Conservation (phyloP, 495 filamentous ascomycete genomes). For the Hypomontagnella monticulosa region DNA sequence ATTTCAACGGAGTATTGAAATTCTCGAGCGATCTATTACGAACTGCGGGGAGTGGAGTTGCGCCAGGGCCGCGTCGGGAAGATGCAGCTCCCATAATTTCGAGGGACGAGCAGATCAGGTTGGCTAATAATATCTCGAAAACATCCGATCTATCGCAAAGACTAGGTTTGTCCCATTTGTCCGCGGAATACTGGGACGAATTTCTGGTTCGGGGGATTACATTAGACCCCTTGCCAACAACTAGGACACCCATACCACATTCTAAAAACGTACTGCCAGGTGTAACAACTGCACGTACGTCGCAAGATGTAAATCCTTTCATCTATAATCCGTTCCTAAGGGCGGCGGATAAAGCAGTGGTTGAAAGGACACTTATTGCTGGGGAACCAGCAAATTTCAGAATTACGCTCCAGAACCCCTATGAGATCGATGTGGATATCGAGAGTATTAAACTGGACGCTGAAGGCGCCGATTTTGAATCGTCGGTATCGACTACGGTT, state of each 20-base stretch:
- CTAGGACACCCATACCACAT: slow-evolving; percentile 73
- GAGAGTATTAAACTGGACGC: slow-evolving; percentile 81
- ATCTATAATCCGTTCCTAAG: slow-evolving; percentile 91
- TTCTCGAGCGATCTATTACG: slow-evolving; percentile 86
- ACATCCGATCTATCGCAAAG: slow-evolving; percentile 79
- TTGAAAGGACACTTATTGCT: slow-evolving; percentile 76
- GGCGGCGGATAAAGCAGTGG: slow-evolving; percentile 61
- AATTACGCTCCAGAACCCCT: slow-evolving; percentile 90
- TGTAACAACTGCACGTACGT: slow-evolving; percentile 60
- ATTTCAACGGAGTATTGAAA: slow-evolving; percentile 85
- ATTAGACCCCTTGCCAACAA: slow-evolving; percentile 60
- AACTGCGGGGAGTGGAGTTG: slow-evolving; percentile 81
- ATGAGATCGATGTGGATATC: slow-evolving; percentile 89
- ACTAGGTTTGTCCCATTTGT: slow-evolving; percentile 72
- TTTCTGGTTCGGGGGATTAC: slow-evolving; percentile 88
- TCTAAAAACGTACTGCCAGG: slow-evolving; percentile 75
- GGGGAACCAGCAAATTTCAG: slow-evolving; percentile 79
- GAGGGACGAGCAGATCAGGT: slow-evolving; percentile 83
- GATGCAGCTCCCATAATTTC: slow-evolving; percentile 71
- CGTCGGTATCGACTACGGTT: slow-evolving; percentile 68
- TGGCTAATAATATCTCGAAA: slow-evolving; percentile 83
- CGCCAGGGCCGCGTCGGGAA: slow-evolving; percentile 69
- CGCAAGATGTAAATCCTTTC: slow-evolving; percentile 79
- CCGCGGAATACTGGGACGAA: slow-evolving; percentile 95
- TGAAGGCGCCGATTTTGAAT: slow-evolving; percentile 75